A percentile compares a stretch with the other conserved stretches of the same genome.
These are phyloP conservation scores for Trametes elegans DNA, from an alignment of 768 basidiomycete species.

Conservation along the genomic window DNA sequence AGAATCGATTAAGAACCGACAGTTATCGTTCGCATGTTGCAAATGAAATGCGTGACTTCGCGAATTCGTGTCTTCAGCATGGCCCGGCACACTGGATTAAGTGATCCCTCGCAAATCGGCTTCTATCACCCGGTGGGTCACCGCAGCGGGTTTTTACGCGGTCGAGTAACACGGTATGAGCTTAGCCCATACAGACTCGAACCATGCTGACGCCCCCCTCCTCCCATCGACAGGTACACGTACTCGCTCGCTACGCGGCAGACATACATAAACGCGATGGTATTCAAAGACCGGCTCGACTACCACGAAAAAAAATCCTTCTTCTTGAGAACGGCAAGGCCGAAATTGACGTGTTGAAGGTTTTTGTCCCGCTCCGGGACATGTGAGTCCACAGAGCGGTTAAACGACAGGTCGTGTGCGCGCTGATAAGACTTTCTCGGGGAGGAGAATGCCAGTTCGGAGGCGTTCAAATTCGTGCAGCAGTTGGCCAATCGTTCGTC, in stretches of 20 bases:
- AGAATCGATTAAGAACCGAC: too few relatives aligned
- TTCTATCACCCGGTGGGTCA: too few relatives aligned
- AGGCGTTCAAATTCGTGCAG: not conserved
- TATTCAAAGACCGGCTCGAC: constrained; percentile 81
- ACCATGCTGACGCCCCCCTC: too few relatives aligned
- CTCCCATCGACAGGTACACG: constrained; percentile 45
- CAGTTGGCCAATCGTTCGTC: not conserved
- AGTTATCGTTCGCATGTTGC: too few relatives aligned
- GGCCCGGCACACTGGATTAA: too few relatives aligned
- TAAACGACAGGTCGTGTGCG: not conserved
- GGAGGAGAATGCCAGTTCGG: not conserved
- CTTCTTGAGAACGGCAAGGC: constrained; percentile 73
- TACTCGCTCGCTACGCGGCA: constrained; percentile 66
- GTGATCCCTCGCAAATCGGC: too few relatives aligned
- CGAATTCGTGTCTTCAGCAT: too few relatives aligned
- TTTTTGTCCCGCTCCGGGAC: constrained; percentile 28
- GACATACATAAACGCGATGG: constrained; percentile 67
- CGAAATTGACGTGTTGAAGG: constrained; percentile 76
- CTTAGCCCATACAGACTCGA: too few relatives aligned
- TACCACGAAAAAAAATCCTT: constrained; percentile 80
- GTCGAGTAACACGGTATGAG: too few relatives aligned
- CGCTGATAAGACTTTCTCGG: constrained; percentile 61
- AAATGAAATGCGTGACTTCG: too few relatives aligned
- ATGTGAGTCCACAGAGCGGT: not conserved
- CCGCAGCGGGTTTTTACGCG: too few relatives aligned